Base-by-base conservation (phyloP, 208 protist species). In the Leishmania guyanensis region DNA sequence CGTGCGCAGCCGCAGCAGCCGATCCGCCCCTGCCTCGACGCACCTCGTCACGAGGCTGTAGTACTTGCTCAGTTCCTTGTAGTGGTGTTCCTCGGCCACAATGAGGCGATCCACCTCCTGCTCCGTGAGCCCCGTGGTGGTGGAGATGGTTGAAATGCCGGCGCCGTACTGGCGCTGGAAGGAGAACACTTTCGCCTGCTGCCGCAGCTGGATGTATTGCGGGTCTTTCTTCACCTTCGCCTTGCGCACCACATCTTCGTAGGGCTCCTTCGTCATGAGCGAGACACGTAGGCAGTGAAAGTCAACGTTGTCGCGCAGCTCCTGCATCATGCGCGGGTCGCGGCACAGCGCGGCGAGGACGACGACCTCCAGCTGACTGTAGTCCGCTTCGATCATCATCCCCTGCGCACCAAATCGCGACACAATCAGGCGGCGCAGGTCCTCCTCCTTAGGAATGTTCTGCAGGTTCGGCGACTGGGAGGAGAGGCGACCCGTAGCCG, bases 131-230 rank as follows among this genome's bases (percentile, higher is more conserved):
- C 95, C 95, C 29, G 95, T 97, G 8, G 93, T 98, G 16, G 91
- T 93, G 3, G 91, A 83, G 85, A 98, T 96, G 60, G 91, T 95
- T 17, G 89, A 51, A 29, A 94, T 87, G 3, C 93, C 93, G 16
- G 95, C 95, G 74, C 95, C 95, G 85, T 98, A 98, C 85, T 97
- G 95, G 29, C 95, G 90, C 84, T 98, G 95, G 77, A 98, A 98
- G 26, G 95, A 97, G 70, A 98, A 98, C 0, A 94, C 91, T 85
- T 98, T 98, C 20, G 95, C 95, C 86, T 96, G 94, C 89, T 98
- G 93, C 5, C 95, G 95, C 51, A 98, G 89, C 88, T 96, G 92
- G 71, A 96, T 91, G 90, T 97, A 97, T 66, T 90, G 82, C 43
- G 90, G 91, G 83, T 97, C 93, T 84, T 95, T 97, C 71, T 90